Conservation (phyloP, 768 basidiomycete genomes). For the Chiua virens region DNA sequence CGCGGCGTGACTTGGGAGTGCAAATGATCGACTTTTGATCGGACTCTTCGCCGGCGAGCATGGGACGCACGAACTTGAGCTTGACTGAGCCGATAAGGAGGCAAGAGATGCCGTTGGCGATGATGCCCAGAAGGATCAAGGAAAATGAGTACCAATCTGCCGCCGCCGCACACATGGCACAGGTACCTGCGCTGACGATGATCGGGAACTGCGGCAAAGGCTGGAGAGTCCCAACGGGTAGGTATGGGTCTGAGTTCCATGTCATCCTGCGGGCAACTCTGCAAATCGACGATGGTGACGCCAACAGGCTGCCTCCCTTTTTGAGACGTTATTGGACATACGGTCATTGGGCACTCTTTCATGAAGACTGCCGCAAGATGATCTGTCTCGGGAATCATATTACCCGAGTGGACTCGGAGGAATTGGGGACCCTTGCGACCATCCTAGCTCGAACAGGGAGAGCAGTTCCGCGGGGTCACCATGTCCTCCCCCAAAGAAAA, state of each 20-base stretch:
- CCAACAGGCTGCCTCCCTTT: slow-evolving; percentile 4
- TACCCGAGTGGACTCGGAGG: slow-evolving; percentile 7
- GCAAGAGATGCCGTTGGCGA: slow-evolving; percentile 30
- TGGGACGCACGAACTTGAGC: slow-evolving; percentile 7
- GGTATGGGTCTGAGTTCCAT: background rate
- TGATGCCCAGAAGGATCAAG: slow-evolving; percentile 30
- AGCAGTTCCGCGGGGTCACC: slow-evolving; percentile 7
- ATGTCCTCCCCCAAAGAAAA: slow-evolving; percentile 29
- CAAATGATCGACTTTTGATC: background rate
- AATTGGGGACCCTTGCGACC: slow-evolving; percentile 7
- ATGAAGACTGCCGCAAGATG: slow-evolving; percentile 9
- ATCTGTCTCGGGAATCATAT: slow-evolving; percentile 2
- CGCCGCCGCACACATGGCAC: slow-evolving; percentile 5
- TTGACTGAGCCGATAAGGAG: slow-evolving; percentile 23
- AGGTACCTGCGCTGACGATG: background rate
- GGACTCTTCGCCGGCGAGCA: background rate
- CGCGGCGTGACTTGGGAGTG: background rate
- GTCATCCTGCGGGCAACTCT: background rate
- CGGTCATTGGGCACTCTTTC: background rate
- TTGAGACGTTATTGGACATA: background rate
- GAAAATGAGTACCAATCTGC: slow-evolving; percentile 31
- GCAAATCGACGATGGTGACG: slow-evolving; percentile 1
- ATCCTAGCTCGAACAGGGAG: slow-evolving; percentile 5
- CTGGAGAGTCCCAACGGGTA: background rate
- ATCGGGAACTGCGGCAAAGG: slow-evolving; percentile 4